These are phyloP conservation scores for Pulveroboletus sp. DNA, from an alignment of 768 basidiomycete genomes.

Conservation along the genomic window DNA sequence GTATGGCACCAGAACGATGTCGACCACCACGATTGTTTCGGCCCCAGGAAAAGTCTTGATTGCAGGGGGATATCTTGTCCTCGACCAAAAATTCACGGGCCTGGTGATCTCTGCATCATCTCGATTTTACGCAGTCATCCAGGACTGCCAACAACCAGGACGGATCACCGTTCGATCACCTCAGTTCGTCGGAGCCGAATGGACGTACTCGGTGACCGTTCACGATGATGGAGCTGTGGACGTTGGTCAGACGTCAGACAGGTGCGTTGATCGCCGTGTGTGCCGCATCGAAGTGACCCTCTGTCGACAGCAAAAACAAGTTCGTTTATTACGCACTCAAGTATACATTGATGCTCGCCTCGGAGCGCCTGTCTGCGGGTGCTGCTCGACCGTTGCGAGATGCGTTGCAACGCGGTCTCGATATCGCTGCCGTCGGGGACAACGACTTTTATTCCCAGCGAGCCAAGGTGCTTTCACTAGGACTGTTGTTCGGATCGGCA, in stretches of 20 bases:
- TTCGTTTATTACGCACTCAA: conserved; percentile 91
- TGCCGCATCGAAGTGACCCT: conserved; percentile 3
- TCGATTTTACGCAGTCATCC: conserved; percentile 84
- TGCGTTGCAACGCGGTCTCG: conserved; percentile 51
- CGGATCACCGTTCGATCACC: conserved; percentile 79
- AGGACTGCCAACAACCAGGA: conserved; percentile 25
- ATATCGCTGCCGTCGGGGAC: conserved; percentile 83
- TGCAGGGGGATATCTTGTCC: conserved; percentile 95
- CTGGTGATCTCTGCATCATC: conserved; percentile 89
- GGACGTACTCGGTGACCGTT: conserved; percentile 61
- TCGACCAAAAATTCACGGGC: conserved; percentile 82
- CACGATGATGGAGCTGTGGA: conserved; percentile 27
- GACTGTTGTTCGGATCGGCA: not conserved
- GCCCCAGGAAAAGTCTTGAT: conserved; percentile 93
- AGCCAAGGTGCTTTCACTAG: conserved; percentile 62
- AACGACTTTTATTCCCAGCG: conserved; percentile 98
- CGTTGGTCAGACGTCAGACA: conserved; percentile 21
- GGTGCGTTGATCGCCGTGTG: conserved; percentile 11
- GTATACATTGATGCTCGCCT: conserved; percentile 64
- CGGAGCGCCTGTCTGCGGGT: conserved; percentile 37
- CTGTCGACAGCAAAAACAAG: conserved; percentile 63
- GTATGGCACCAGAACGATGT: conserved; percentile 32
- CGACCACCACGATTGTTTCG: conserved; percentile 67
- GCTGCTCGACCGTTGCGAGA: conserved; percentile 40
- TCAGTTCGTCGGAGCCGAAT: conserved; percentile 80